Base-by-base conservation (phyloP, 305 asterid species). In the Fraxinus xanthoxyloides region DNA sequence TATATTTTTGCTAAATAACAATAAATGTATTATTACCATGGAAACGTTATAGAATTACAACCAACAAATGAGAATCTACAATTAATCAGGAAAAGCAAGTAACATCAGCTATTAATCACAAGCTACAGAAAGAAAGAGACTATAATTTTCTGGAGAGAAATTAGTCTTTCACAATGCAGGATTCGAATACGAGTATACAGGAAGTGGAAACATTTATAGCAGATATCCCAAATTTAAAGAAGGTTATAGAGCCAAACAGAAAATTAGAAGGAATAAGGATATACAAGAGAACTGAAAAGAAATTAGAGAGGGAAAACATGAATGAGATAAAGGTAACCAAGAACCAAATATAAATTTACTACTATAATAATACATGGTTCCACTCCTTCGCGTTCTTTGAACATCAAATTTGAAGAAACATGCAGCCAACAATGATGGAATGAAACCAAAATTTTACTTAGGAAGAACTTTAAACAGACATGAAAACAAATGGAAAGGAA, bases 401-500 rank as follows among this genome's bases (percentile, higher is more conserved):
- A n/a, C 24, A 4, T 51, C 63, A 17, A 51, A 51, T 51, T 51
- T 51, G 63, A 51, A 51, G 24, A 51, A 48, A 48, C 46, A 48
- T 6, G 15, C 13, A 13, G 26, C 54, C 12, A 51, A 82, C 31
- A 46, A 81, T 74, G 69, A 54, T 70, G 80, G 36, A 78, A 84
- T 67, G 48, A 82, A 67, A 19, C 34, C 82, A 72, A 76, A 78
- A 36, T 7, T 28, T 31, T 46, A 10, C 46, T 76, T 48, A 23
- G 19, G 36, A 35, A 23, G 72, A 63, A 59, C 10, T 19, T 23
- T 0, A 75, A 46, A 76, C 7, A 36, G 19, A 61, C 13, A 17
- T 7, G 7, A 51, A n/a, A 51, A 48, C 59, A 48, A 48, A 51
- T 51, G 63, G 63, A 51, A 51, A 51, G 63, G 63, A 51, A 51